Evolutionary conservation across 2,329 filamentous ascomycete genomes (phyloP).

Genomic region (Penicillium sp.): DNA sequence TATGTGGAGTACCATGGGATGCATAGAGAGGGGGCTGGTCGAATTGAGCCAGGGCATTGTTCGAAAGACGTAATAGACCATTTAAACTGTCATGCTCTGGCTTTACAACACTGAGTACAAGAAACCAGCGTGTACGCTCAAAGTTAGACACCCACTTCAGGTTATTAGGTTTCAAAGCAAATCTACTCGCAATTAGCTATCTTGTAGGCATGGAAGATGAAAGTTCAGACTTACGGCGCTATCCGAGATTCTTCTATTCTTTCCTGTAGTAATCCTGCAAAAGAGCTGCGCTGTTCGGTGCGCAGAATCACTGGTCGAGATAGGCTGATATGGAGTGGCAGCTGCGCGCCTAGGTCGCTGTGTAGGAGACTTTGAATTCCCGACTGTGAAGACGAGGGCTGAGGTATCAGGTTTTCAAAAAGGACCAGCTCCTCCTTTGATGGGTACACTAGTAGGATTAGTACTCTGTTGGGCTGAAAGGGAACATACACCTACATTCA

Average conservation of each 20-base stretch:
- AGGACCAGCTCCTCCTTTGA: slow-evolving; percentile 33
- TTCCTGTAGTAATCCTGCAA: slow-evolving; percentile 58
- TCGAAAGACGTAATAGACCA: slow-evolving; percentile 65
- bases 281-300: slow-evolving; percentile 69
- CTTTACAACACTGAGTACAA: slow-evolving; percentile 66
- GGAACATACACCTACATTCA: slow-evolving; percentile 68
- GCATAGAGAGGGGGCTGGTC: slow-evolving; percentile 71
- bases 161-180: slow-evolving; percentile 45
- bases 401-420: slow-evolving; percentile 31
- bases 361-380: slow-evolving; percentile 67
- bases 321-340: slow-evolving; percentile 87
- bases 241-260: slow-evolving; percentile 46
- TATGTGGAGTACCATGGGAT: slow-evolving; percentile 5
- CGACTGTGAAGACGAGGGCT: slow-evolving; percentile 10
- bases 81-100: slow-evolving; percentile 57
- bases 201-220: not conserved
- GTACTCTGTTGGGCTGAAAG: slow-evolving; percentile 6
- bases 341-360: slow-evolving; percentile 72
- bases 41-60: slow-evolving; percentile 59
- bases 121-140: slow-evolving; percentile 73
- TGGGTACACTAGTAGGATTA: slow-evolving; percentile 40
- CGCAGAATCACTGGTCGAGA: slow-evolving; percentile 76
- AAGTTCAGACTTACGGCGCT: slow-evolving; percentile 41
- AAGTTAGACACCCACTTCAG: slow-evolving; percentile 67
- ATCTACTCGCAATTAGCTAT: slow-evolving; percentile 39